These are phyloP conservation scores for Fusarium sp. DNA, from an alignment of 2,329 filamentous ascomycete species.

Conservation along the genomic window DNA sequence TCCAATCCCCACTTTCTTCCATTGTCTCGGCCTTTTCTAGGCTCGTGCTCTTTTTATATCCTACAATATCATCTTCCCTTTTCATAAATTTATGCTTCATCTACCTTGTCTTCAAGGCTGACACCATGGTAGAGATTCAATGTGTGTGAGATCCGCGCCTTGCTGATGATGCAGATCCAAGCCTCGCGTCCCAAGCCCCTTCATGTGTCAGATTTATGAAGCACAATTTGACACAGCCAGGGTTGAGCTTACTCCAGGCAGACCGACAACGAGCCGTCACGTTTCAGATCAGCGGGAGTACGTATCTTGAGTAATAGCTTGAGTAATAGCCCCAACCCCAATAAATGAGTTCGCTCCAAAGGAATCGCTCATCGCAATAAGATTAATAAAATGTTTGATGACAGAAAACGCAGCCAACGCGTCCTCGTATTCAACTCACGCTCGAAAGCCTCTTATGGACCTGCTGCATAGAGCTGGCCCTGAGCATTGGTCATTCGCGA, in stretches of 20 bases:
- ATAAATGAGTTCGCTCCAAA: slow-evolving; percentile 13
- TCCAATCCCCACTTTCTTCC: slow-evolving; percentile 1
- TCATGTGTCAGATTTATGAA: slow-evolving; percentile 31
- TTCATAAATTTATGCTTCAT: neutral
- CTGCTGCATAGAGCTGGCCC: slow-evolving; percentile 35
- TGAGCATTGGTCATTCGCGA: slow-evolving; percentile 33
- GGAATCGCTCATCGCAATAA: slow-evolving; percentile 9
- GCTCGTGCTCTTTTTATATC: neutral
- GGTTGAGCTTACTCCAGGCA: slow-evolving; percentile 10
- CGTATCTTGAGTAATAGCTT: neutral
- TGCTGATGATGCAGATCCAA: slow-evolving; percentile 8
- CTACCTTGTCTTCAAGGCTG: neutral
- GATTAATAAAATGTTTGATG: slow-evolving; percentile 12
- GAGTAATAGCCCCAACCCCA: slow-evolving; percentile 1
- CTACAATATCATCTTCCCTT: neutral
- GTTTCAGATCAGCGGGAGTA: slow-evolving; percentile 19
- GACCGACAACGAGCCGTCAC: slow-evolving; percentile 7
- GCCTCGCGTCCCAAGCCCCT: slow-evolving; percentile 10
- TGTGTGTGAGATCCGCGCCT: slow-evolving; percentile 14
- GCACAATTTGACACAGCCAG: slow-evolving; percentile 19
- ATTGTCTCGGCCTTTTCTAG: slow-evolving; percentile 4
- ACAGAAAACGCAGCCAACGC: neutral
- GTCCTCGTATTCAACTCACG: neutral
- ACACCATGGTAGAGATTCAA: slow-evolving; percentile 1
- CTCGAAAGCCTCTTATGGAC: slow-evolving; percentile 25